Evolutionary conservation across 1,139 yeast species (phyloP), one percentile per base, ranked within the genome.

Genomic region (Diutina ranongensis): DNA sequence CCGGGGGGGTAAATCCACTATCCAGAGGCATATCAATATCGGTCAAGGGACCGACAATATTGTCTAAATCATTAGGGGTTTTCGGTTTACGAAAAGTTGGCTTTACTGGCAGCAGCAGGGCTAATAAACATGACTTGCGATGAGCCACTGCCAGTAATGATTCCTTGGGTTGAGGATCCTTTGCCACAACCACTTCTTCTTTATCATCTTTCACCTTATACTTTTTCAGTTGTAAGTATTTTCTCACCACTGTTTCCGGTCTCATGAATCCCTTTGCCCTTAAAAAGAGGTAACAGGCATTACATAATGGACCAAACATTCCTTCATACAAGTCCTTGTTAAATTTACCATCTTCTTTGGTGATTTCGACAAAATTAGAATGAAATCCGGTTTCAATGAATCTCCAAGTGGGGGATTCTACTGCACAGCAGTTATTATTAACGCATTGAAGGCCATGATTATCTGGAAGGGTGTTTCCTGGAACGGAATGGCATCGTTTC

Each of bases 211-310:
- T 71, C 46, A 57, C 61, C 54, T 67, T 69, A 51, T 71, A 70
- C 46, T 64, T 57, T 53, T 70, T 74, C 51, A 71, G 76, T 50
- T 71, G 73, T 49, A 68, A 58, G 53, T 71, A 71, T 53, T 71
- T 71, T 51, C 69, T 67, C 9, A 71, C 76, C 44, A 71, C 75
- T 21, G 65, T 66, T 51, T 67, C 71, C 2, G 76, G 76, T 54
- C 76, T 62, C 74, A 72, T 70, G 53, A 71, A 71, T n/a, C 76
- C 76, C 53, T 71, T 69, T 50, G 65, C 67, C 47, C 75, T 60
- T 49, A 71, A 65, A 50, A 72, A 72, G 31, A 71, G 58, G 52
- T 67, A 70, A 52, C 78, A 72, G 2, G 76, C 76, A 54, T 72
- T 71, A 55, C 78, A 72, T 46, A 72, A 59, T 0, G 76, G 74